Conservation (phyloP, 2,329 filamentous ascomycete genomes). For the Aspergillus pseudoglaucus region DNA sequence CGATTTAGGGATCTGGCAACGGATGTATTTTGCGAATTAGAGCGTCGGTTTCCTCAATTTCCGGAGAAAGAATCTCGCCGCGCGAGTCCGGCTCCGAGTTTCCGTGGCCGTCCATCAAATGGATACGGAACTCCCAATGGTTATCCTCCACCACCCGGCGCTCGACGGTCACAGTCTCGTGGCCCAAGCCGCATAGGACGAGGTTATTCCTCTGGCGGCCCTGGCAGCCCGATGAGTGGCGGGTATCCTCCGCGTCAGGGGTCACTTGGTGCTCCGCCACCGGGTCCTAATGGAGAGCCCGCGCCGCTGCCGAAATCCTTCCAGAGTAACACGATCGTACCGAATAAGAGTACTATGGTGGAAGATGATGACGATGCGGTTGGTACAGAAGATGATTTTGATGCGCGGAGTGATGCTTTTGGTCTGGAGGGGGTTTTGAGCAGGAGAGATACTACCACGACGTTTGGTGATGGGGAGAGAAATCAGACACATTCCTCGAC, state of each 20-base stretch:
- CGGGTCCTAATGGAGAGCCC: slow-evolving; percentile 56
- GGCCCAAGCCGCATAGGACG: slow-evolving; percentile 28
- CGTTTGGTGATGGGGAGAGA: slow-evolving; percentile 55
- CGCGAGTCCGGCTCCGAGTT: slow-evolving; percentile 54
- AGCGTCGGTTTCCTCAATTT: slow-evolving; percentile 81
- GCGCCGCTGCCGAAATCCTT: slow-evolving; percentile 81
- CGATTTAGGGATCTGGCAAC: slow-evolving; percentile 88
- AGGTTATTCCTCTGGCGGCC: slow-evolving; percentile 32
- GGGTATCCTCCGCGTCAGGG: slow-evolving; percentile 35
- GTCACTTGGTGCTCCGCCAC: slow-evolving; percentile 36
- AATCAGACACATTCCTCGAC: slow-evolving; percentile 70
- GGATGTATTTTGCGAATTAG: slow-evolving; percentile 92
- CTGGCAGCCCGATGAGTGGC: slow-evolving; percentile 24
- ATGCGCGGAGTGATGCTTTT: slow-evolving; percentile 58
- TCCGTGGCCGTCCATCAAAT: slow-evolving; percentile 57
- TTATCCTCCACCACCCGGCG: slow-evolving; percentile 30
- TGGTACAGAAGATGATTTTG: slow-evolving; percentile 50
- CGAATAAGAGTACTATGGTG: slow-evolving; percentile 95
- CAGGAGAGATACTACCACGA: slow-evolving; percentile 44
- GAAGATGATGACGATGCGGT: slow-evolving; percentile 79
- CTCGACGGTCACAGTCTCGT: slow-evolving; percentile 38
- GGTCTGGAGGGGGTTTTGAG: slow-evolving; percentile 49
- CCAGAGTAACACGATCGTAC: slow-evolving; percentile 91
- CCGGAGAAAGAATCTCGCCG: slow-evolving; percentile 60
- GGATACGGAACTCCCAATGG: slow-evolving; percentile 33